Percentiles rank a stretch among this genome's conserved stretches.
Conservation (phyloP, 2,329 filamentous ascomycete genomes). For the Cytospora chrysosperma region DNA sequence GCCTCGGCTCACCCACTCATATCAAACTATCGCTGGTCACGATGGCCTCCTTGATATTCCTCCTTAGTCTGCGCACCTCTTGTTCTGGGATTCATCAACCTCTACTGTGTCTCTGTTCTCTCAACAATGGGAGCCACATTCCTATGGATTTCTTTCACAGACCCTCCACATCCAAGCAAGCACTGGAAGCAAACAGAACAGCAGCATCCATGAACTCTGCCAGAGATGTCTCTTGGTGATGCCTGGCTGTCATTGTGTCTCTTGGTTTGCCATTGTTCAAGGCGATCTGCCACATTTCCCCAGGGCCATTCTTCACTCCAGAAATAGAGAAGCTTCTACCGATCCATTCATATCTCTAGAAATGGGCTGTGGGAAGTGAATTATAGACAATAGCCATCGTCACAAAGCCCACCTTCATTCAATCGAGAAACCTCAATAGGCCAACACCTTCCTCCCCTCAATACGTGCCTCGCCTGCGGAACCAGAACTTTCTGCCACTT, state of each 20-base stretch:
- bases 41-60: not conserved
- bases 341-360: not conserved
- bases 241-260: not conserved
- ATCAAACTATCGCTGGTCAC: not conserved
- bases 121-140: not conserved
- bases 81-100: not conserved
- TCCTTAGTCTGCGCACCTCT: not conserved
- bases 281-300: not conserved
- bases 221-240: not conserved
- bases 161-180: not conserved
- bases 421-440: not conserved
- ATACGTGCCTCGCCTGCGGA: not conserved
- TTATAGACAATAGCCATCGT: not conserved
- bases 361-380: not conserved
- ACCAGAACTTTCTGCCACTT: not conserved
- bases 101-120: not conserved
- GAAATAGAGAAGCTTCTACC: not conserved
- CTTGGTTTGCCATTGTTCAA: not conserved
- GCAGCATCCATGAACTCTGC: not conserved
- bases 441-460: not conserved
- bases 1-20: not conserved
- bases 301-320: not conserved
- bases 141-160: not conserved
- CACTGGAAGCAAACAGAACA: not conserved
- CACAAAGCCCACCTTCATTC: not conserved